Evolutionary conservation across 306 rosid species (phyloP).

Genomic region (Oxytropis ochrocephala): DNA sequence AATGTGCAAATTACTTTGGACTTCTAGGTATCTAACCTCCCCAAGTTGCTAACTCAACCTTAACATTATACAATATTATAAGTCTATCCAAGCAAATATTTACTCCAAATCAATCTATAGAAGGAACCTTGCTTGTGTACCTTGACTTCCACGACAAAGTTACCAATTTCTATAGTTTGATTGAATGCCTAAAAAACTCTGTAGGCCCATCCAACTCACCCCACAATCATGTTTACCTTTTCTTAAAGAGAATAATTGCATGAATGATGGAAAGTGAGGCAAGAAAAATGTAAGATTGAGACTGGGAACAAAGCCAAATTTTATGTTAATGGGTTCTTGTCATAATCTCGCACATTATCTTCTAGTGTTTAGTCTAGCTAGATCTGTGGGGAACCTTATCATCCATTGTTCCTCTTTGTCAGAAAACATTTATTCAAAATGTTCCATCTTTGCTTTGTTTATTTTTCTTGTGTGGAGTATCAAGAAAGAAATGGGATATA

Average conservation of each 20-base stretch:
- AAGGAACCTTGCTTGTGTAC: conserved; percentile 39
- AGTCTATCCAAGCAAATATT: conserved; percentile 9
- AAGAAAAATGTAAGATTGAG: conserved; percentile 52
- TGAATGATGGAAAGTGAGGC: conserved; percentile 66
- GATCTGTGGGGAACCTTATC: conserved; percentile 67
- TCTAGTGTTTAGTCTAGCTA: conserved; percentile 44
- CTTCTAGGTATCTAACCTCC: conserved; percentile 4
- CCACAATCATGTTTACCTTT: conserved; percentile 55
- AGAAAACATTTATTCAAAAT: conserved; percentile 62
- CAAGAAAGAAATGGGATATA: conserved; percentile 34
- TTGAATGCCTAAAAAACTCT: conserved; percentile 36
- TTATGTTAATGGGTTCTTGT: conserved; percentile 80
- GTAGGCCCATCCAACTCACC: conserved; percentile 44
- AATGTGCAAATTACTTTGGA: background rate
- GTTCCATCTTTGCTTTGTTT: conserved; percentile 48
- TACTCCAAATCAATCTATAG: conserved; percentile 29
- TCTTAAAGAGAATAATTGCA: conserved; percentile 67
- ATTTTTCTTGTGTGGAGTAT: conserved; percentile 29
- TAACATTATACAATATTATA: background rate
- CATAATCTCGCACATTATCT: conserved; percentile 80
- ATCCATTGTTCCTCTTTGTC: conserved; percentile 50
- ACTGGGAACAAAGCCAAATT: conserved; percentile 68
- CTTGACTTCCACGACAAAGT: conserved; percentile 46
- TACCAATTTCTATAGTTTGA: conserved; percentile 39
- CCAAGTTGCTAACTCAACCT: conserved; percentile 14